Evolutionary conservation across 345 rosid genomes (phyloP), one percentile per base, ranked within the genome.

Genomic region (Pseudoturritis turrita): DNA sequence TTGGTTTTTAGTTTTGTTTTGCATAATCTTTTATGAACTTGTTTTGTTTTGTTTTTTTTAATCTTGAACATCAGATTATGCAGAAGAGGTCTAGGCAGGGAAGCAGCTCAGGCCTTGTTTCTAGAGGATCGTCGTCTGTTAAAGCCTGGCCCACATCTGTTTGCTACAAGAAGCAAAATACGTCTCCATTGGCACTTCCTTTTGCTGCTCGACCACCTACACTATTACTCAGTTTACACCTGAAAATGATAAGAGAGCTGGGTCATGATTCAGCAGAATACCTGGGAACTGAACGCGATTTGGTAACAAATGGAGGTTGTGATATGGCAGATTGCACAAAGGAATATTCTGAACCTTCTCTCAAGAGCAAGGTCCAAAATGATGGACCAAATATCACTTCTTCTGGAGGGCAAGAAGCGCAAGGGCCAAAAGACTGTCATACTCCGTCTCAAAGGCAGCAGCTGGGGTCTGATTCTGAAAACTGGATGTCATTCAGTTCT

Each of bases 191-290:
- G 77, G 72, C 86, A 41, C 17, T 17, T 1, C 85, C 82, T 61
- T 78, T 89, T 77, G 79, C 85, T 76, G 52, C 83, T 59, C 87
- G 84, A 40, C 86, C 90, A 19, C 85, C 94, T 37, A 70, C 87
- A 51, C 82, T 79, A 56, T 86, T 86, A 71, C 64, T 86, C 15
- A 65, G 83, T 65, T 81, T 85, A 85, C 92, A 85, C 81, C 83
- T 88, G 65, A 79, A 83, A 82, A 79, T 88, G 81, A 87, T 87
- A 49, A 83, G 84, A 85, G 86, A 87, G 37, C 81, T 71, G 40
- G 83, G 85, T 52, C 86, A 73, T 62, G 76, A 77, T 68, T 76
- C 80, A 7, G 29, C 53, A 45, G 84, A 77, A 63, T 60, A 49
- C 65, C 65, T 78, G 15, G 82, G 77, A 72, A 78, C 52, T 51